Evolutionary conservation across 192 early-diverging fungal species (phyloP).

Genomic region (Backusella luteola): DNA sequence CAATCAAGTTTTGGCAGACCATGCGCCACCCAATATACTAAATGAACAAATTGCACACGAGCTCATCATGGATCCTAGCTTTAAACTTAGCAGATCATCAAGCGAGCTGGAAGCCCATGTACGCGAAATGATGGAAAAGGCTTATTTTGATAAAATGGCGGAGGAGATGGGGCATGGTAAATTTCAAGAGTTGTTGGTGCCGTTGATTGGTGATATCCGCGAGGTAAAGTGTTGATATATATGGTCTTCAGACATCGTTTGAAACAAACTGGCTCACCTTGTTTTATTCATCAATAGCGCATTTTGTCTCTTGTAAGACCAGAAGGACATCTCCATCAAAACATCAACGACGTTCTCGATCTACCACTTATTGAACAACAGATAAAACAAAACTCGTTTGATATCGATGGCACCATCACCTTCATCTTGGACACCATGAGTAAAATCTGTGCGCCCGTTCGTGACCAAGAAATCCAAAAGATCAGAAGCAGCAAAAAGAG

Average conservation of each 20-base stretch:
- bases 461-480: conserved; percentile 56
- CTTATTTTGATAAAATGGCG: conserved; percentile 68
- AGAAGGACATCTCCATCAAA: conserved; percentile 45
- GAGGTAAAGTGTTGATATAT: conserved; percentile 39
- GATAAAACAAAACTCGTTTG: conserved; percentile 51
- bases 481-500: conserved; percentile 33
- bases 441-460: conserved; percentile 74
- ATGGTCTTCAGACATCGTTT: too few species aligned
- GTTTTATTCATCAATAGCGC: conserved; percentile 34
- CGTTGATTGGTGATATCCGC: conserved; percentile 53
- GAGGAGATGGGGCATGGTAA: conserved; percentile 55
- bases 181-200: conserved; percentile 47
- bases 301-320: conserved; percentile 65
- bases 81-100: conserved; percentile 48
- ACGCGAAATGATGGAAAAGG: conserved; percentile 57
- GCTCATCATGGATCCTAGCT: conserved; percentile 71
- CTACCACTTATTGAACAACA: conserved; percentile 67
- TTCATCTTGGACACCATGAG: conserved; percentile 60
- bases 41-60: conserved; percentile 79
- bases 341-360: conserved; percentile 69
- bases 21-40: conserved; percentile 40
- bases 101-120: conserved; percentile 56
- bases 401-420: conserved; percentile 44
- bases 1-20: conserved; percentile 33
- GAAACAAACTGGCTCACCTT: not conserved